Evolutionary conservation across 148 eudicot genomes (phyloP), one percentile per base, ranked within the genome.

Genomic region (Arbutus unedo): DNA sequence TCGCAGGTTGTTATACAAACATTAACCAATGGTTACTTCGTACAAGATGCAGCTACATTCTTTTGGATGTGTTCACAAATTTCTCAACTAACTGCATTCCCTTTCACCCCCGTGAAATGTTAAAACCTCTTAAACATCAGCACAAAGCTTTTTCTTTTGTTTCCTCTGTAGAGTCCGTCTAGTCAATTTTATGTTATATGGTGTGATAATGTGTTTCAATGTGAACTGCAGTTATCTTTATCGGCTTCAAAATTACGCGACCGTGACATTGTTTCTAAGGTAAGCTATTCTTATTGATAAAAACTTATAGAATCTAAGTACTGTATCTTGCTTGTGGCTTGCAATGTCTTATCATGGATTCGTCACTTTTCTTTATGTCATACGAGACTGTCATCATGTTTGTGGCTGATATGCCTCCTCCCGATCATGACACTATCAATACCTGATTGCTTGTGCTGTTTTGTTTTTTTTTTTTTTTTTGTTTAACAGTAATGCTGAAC

Each of bases 231-330:
- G 99, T 85, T 96, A 73, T 91, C 95, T 31, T 83, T 96, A 47
- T 90, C 98, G 82, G 99, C 99, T 76, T 82, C 92, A 15, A 88
- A 91, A 72, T 86, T 96, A 64, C 91, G 79, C 50, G 98, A 96
- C 82, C 91, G 79, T 49, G 99, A 96, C 74, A 82, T 94, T 47
- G 13, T 88, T 77, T 96, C 99, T 11, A 94, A 93, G 99, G 98
- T 94, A 91, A 56, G 62, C 60, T 25, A 51, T 19, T 25, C 72
- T 53, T 64, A 19, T 19, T 15, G 4, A 14, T 7, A 50, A 51
- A 41, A 55, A 60, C 13, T 45, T 8, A 4, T 66, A 2, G 23
- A 18, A 41, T 51, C 18, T 15, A 11, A 67, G 31, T 10, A 47
- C 44, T 60, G 23, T 62, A 47, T 79, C 67, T 55, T 77, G 6